Evolutionary conservation across 345 rosid genomes (phyloP).

Genomic region (Sisymbrium irio): DNA sequence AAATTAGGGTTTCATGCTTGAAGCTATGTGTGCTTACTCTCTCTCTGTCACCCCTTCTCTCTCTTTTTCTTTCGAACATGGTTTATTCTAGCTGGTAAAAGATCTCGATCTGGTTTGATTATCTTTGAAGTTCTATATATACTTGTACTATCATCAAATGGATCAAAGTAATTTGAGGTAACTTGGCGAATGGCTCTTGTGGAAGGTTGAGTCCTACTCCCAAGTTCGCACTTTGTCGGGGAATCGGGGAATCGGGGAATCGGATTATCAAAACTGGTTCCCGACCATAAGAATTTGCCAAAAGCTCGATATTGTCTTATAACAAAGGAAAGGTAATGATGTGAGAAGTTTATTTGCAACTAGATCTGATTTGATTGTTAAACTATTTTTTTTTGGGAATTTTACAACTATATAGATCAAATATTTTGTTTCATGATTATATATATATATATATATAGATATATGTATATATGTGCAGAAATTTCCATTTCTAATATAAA

Average conservation of each 20-base stretch:
- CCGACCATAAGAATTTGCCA: neutral
- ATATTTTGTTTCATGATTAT: neutral
- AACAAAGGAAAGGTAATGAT: neutral
- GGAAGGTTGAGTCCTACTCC: neutral
- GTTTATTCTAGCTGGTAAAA: neutral
- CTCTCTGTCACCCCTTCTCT: constrained; percentile 69
- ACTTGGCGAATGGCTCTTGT: neutral
- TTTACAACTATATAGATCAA: neutral
- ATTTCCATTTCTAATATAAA: neutral
- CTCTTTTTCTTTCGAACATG: constrained; percentile 21
- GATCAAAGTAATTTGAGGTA: neutral
- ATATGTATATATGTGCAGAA: neutral
- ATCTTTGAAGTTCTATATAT: neutral
- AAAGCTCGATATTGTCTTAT: neutral
- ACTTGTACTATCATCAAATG: neutral
- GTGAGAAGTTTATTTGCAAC: neutral
- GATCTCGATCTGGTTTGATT: constrained; percentile 9
- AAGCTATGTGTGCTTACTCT: constrained; percentile 89
- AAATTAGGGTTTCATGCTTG: constrained; percentile 53
- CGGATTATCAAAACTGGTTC: neutral
- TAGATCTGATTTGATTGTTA: neutral
- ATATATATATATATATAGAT: too few relatives aligned
- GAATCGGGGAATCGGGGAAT: neutral
- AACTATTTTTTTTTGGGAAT: neutral
- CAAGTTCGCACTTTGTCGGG: neutral